Percentiles rank a stretch among this genome's conserved stretches.
phyloP scores from a whole-genome alignment of 176 grass and related monocot genomes.

The Oryza meyeriana region DNA sequence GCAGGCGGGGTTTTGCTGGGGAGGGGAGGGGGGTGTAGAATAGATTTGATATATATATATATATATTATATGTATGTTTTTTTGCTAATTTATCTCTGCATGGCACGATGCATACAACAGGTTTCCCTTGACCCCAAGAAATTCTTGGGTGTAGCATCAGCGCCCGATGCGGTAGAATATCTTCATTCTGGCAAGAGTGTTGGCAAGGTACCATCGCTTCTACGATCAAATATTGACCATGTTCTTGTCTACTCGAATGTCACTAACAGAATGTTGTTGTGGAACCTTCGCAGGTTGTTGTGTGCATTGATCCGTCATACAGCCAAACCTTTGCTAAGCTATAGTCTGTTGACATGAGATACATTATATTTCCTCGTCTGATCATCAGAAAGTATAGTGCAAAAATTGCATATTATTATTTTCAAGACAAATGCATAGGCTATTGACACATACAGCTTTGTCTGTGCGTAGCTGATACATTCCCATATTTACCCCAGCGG shows the following conservation, averaged over 20 bases:
- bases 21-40: no score
- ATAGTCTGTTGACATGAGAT: conserved; percentile 16
- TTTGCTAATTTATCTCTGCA: not conserved
- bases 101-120: conserved; percentile 25
- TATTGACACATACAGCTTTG: not conserved
- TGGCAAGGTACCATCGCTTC: conserved; percentile 65
- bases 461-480: not conserved
- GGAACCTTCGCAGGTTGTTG: conserved; percentile 61
- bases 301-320: conserved; percentile 81
- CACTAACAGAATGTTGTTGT: not conserved
- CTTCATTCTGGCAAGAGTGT: conserved; percentile 87
- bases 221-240: not conserved
- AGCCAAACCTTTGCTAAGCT: conserved; percentile 52
- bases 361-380: not conserved
- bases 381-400: not conserved
- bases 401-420: not conserved
- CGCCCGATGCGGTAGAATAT: conserved; percentile 91
- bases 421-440: not conserved
- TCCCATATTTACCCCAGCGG: not conserved
- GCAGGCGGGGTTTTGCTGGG: no score
- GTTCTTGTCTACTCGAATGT: not conserved
- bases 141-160: conserved; percentile 78
- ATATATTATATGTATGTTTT: not conserved
- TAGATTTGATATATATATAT: no score
- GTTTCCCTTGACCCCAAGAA: conserved; percentile 76